phyloP scores from a whole-genome alignment of 129 eudicot genomes.

The Flaveria sonorensis region DNA sequence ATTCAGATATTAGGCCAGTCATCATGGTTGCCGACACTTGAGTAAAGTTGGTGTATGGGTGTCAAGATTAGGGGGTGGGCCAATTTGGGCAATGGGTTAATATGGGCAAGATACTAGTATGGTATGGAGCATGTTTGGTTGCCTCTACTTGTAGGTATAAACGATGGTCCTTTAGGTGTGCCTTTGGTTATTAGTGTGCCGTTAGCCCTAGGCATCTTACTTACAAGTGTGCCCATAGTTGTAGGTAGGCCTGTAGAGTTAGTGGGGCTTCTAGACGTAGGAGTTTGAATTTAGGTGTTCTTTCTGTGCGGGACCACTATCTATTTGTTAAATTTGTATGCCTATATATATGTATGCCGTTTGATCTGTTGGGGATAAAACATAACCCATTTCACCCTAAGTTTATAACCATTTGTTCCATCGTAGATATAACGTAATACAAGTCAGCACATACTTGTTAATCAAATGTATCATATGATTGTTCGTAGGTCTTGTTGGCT shows the following conservation, averaged over 20 bases:
- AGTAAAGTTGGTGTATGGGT: background rate
- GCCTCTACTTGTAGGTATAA: too few species aligned
- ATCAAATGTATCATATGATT: background rate
- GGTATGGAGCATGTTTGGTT: background rate
- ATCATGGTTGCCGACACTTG: background rate
- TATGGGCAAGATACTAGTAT: background rate
- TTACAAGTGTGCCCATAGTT: too few species aligned
- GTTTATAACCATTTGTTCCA: background rate
- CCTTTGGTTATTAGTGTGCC: too few species aligned
- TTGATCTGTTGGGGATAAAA: background rate
- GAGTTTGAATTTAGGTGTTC: too few species aligned
- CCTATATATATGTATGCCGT: too few species aligned
- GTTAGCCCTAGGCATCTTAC: too few species aligned
- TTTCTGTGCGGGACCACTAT: too few species aligned
- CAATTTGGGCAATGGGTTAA: background rate
- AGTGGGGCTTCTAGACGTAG: too few species aligned
- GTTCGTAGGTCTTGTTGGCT: conserved; percentile 70
- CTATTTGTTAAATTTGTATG: too few species aligned
- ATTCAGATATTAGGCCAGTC: background rate
- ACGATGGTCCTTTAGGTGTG: too few species aligned
- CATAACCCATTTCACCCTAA: background rate
- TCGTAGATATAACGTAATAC: background rate
- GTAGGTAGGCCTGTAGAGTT: too few species aligned
- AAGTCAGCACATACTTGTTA: background rate
- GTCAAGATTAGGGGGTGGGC: background rate